Conservation (phyloP, 306 rosid species). For the Alnus glutinosa region DNA sequence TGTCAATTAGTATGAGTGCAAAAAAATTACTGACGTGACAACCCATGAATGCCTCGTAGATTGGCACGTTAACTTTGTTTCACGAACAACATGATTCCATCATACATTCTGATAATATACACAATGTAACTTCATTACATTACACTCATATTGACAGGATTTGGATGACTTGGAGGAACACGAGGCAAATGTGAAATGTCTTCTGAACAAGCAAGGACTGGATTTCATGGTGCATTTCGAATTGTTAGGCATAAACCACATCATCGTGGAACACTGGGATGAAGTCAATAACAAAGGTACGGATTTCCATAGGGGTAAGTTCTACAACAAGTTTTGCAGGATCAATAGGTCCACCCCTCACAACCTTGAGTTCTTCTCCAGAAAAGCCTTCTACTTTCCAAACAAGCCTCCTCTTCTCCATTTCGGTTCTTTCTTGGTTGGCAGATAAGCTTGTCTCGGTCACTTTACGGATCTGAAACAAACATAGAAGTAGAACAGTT, state of each 20-base stretch:
- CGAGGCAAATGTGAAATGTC: neutral
- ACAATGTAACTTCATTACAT: neutral
- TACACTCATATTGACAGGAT: neutral
- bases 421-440: constrained; percentile 79
- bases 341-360: constrained; percentile 75
- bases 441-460: constrained; percentile 70
- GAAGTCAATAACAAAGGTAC: constrained; percentile 62
- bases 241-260: constrained; percentile 33
- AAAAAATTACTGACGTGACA: too few relatives aligned
- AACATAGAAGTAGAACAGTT: neutral
- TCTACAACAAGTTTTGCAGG: constrained; percentile 68
- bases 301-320: constrained; percentile 87
- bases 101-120: neutral
- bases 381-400: constrained; percentile 72
- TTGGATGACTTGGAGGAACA: neutral
- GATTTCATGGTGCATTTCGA: constrained; percentile 17
- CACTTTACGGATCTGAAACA: constrained; percentile 51
- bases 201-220: constrained; percentile 20
- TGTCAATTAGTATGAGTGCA: too few relatives aligned
- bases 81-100: neutral
- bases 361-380: constrained; percentile 37
- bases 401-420: constrained; percentile 77
- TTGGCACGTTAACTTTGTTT: too few relatives aligned
- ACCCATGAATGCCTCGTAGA: too few relatives aligned
- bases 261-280: constrained; percentile 23